These are phyloP conservation scores for Herpetospermum pedunculosum DNA, from an alignment of 306 rosid species.

Conservation along the genomic window DNA sequence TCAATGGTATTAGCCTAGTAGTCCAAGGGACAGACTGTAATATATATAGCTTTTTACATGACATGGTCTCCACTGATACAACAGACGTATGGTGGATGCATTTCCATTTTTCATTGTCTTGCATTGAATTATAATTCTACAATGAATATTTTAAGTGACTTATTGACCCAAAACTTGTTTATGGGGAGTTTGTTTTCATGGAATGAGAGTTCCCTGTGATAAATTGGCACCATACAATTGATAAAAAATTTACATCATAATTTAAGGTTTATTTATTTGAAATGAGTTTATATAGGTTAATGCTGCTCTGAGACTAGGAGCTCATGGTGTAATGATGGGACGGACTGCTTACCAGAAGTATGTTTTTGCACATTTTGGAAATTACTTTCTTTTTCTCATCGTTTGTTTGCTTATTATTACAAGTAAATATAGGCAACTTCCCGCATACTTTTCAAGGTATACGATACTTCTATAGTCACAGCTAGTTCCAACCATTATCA, in stretches of 20 bases:
- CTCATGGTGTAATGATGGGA: constrained; percentile 98
- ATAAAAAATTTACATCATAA: not conserved
- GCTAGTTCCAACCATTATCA: not conserved
- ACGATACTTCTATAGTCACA: not conserved
- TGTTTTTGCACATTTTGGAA: constrained; percentile 2
- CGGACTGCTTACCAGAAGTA: constrained; percentile 88
- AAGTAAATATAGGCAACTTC: not conserved
- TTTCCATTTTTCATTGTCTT: not conserved
- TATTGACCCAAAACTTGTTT: not conserved
- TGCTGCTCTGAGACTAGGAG: constrained; percentile 70
- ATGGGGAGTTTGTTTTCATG: not conserved
- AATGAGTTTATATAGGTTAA: constrained; percentile 36
- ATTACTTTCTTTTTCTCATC: not conserved
- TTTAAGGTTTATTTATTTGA: constrained; percentile 8
- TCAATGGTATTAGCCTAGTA: not conserved
- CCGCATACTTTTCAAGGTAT: not conserved
- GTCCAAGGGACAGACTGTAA: not conserved
- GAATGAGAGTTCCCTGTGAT: not conserved
- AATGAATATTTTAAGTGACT: not conserved
- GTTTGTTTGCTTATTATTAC: not conserved
- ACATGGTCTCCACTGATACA: not conserved
- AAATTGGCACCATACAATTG: not conserved
- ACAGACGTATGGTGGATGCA: not conserved
- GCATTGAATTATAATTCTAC: not conserved
- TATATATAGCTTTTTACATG: not conserved